These are phyloP conservation scores for Saturnispora bothae DNA, from an alignment of 805 yeast genomes.

Conservation along the genomic window DNA sequence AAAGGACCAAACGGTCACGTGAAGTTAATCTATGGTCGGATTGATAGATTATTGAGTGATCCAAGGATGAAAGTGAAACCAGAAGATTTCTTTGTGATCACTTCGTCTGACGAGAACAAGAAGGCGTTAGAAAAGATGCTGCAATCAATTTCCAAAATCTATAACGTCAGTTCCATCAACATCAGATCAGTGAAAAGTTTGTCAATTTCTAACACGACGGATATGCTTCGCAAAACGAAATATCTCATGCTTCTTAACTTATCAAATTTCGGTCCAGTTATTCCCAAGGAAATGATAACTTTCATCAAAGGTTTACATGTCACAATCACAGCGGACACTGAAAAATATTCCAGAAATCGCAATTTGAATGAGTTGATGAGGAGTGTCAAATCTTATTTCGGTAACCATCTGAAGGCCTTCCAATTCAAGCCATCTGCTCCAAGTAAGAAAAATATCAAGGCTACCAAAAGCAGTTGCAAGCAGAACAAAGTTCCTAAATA, in stretches of 20 bases:
- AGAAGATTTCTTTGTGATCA: background rate
- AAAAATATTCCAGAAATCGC: background rate
- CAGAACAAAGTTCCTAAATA: background rate
- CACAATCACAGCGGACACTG: constrained; percentile 2
- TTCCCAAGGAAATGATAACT: background rate
- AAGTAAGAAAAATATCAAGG: background rate
- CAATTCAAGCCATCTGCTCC: background rate
- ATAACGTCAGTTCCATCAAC: no score
- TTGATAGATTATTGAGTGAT: background rate
- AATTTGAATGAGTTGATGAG: background rate
- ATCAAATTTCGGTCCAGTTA: constrained; percentile 1
- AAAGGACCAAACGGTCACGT: background rate
- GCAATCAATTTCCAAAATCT: no score
- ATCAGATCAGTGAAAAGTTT: background rate
- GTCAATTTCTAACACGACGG: background rate
- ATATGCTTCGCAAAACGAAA: background rate
- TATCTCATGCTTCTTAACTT: constrained; percentile 3
- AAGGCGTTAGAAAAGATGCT: background rate
- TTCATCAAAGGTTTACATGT: constrained; percentile 1
- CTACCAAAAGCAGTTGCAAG: no score
- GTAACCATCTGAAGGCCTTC: background rate
- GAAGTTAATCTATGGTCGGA: background rate
- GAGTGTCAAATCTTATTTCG: background rate
- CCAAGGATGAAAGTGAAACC: background rate
- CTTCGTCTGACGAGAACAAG: background rate